Conservation (phyloP, 177 flowering plant species). For the Vitis hybrid region DNA sequence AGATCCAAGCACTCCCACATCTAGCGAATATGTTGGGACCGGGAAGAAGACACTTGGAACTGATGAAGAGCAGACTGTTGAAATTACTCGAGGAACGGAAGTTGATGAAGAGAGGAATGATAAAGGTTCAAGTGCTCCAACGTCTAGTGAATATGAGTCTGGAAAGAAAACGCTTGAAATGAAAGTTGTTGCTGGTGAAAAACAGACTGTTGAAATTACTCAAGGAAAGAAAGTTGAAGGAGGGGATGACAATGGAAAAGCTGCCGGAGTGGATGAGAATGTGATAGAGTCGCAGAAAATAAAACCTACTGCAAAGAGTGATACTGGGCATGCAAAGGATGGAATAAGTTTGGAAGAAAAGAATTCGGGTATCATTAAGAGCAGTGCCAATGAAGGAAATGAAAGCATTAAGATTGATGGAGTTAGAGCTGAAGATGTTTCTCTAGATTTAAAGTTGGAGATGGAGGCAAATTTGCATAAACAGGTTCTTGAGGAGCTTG, state of each 20-base stretch:
- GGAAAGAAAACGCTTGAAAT: slow-evolving; percentile 20
- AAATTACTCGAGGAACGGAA: too few relatives aligned
- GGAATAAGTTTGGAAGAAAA: slow-evolving; percentile 14
- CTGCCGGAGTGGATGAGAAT: slow-evolving; percentile 14
- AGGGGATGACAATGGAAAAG: slow-evolving; percentile 21
- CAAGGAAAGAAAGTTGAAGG: slow-evolving; percentile 19
- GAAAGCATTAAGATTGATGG: slow-evolving; percentile 14
- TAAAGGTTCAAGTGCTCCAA: slow-evolving; percentile 29
- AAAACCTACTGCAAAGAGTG: slow-evolving; percentile 10
- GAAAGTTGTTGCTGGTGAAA: slow-evolving; percentile 22
- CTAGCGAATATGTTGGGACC: slow-evolving; percentile 21
- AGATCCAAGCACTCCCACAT: slow-evolving; percentile 23
- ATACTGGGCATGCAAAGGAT: slow-evolving; percentile 11
- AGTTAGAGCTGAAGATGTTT: slow-evolving; percentile 25
- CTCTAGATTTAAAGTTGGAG: slow-evolving; percentile 34
- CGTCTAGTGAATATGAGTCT: slow-evolving; percentile 16
- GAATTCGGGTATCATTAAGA: slow-evolving; percentile 5
- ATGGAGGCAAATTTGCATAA: slow-evolving; percentile 41
- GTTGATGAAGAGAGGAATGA: slow-evolving; percentile 19
- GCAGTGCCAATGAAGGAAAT: slow-evolving; percentile 11
- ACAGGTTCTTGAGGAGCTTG: slow-evolving; percentile 56
- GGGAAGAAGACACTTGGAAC: not conserved
- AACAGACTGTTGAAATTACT: slow-evolving; percentile 17
- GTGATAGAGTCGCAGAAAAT: slow-evolving; percentile 11
- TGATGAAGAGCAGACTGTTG: not conserved